Conservation (phyloP, 2,329 filamentous ascomycete species). For the Coniochaeta sp. region DNA sequence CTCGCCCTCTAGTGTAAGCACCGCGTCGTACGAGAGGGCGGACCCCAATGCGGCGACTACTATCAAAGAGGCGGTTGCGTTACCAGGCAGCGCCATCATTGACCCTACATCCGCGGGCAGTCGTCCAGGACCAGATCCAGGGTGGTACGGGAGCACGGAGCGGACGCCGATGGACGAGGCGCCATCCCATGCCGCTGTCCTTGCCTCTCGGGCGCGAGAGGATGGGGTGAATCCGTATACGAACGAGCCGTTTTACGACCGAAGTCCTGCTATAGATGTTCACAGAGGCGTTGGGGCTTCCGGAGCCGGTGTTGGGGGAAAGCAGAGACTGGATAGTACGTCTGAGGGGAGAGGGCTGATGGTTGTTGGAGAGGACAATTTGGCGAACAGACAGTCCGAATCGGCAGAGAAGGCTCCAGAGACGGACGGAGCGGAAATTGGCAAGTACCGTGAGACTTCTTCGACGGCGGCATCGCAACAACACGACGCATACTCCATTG, state of each 20-base stretch:
- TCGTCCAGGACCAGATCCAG: not conserved
- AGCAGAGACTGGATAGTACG: not conserved
- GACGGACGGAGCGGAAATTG: not conserved
- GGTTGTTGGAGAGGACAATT: not conserved
- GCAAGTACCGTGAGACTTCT: not conserved
- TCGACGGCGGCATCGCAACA: not conserved
- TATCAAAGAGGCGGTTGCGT: slow-evolving; percentile 44
- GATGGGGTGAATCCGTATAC: slow-evolving; percentile 54
- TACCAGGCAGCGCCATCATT: slow-evolving; percentile 38
- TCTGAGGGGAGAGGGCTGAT: not conserved
- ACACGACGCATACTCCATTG: not conserved
- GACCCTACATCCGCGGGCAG: slow-evolving; percentile 6
- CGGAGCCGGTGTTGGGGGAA: not conserved
- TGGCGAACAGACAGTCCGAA: not conserved
- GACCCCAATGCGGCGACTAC: slow-evolving; percentile 1
- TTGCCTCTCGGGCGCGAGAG: slow-evolving; percentile 41
- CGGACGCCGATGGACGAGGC: slow-evolving; percentile 39
- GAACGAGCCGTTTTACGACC: slow-evolving; percentile 28
- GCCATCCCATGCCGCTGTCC: slow-evolving; percentile 41
- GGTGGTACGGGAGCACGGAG: slow-evolving; percentile 37
- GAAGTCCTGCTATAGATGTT: not conserved
- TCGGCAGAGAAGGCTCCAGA: not conserved
- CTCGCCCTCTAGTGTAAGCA: slow-evolving; percentile 77
- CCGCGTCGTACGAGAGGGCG: slow-evolving; percentile 20
- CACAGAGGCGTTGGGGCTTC: not conserved